These are phyloP conservation scores for Kodamaea leandrae DNA, from an alignment of 805 yeast species.

Conservation along the genomic window DNA sequence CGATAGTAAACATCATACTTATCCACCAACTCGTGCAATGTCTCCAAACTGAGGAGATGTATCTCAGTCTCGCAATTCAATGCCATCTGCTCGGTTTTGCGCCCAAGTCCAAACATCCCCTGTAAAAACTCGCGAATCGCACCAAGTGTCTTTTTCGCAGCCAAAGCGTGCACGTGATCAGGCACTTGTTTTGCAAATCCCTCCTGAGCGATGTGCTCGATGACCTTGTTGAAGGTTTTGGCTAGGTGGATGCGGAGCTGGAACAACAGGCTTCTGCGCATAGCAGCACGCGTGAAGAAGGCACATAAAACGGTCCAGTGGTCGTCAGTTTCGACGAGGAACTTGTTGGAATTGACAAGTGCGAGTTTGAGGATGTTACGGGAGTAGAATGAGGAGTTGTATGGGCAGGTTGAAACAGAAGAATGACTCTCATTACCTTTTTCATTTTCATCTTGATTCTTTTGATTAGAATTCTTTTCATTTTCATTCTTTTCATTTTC, in stretches of 20 bases:
- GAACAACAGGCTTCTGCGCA: constrained; percentile 38
- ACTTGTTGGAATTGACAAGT: constrained; percentile 50
- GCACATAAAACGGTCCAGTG: constrained; percentile 50
- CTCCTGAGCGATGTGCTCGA: constrained; percentile 37
- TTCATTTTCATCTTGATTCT: not conserved
- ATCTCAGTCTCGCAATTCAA: constrained; percentile 66
- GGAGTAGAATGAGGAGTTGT: constrained; percentile 55
- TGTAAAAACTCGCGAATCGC: constrained; percentile 48
- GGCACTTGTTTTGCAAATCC: constrained; percentile 33
- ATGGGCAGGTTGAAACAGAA: constrained; percentile 38
- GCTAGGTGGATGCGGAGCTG: constrained; percentile 23
- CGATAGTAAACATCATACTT: constrained; percentile 62
- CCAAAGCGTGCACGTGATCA: constrained; percentile 19
- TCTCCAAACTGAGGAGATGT: constrained; percentile 57
- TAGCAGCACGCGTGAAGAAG: constrained; percentile 45
- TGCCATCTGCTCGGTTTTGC: constrained; percentile 42
- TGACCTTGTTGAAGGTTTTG: constrained; percentile 48
- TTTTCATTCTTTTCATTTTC: not conserved
- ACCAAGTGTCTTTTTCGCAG: constrained; percentile 49
- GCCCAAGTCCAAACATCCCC: constrained; percentile 36
- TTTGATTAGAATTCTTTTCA: not conserved
- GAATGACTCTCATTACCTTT: constrained; percentile 13
- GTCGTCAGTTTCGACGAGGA: constrained; percentile 39
- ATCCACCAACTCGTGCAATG: constrained; percentile 71
- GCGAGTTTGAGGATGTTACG: constrained; percentile 52